Base-by-base conservation (phyloP, 2,329 filamentous ascomycete genomes). In the Aspergillus sp. region DNA sequence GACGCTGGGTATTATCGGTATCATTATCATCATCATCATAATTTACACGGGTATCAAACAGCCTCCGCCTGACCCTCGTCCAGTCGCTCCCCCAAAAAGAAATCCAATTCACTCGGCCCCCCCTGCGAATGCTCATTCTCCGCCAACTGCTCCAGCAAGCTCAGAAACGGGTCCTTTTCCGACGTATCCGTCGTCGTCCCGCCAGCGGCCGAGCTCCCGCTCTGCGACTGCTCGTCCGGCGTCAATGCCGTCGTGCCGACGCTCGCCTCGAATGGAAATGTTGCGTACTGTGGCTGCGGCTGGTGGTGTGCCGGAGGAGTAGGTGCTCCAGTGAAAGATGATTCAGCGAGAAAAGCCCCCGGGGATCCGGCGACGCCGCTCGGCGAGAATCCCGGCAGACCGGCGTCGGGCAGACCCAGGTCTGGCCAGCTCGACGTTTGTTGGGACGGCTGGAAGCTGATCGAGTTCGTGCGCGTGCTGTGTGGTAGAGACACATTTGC, bases 81-180 rank as follows among this genome's bases (percentile, higher is more conserved):
- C 32, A 60, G 45, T 26, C 54, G 54, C 42, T 59, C 80, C 3
- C 70, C 71, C 17, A 92, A 73, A 64, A 92, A 92, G 71, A 90
- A 92, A 67, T 93, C 89, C 62, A 94, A 73, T 65, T 93, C 89
- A 58, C 81, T 86, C 11, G 86, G 87, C 9, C 85, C 82, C 0
- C 86, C 88, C 47, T 82, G 67, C 7, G 63, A 67, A 52, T 88
- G 82, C 70, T 93, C 89, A 62, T 90, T 91, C 70, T 94, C 89
- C 0, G 89, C 89, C 53, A 94, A 77, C 71, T 94, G 89, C 67
- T 94, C 89, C 33, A 94, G 74, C 40, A 94, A 72, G 55, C 83
- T 88, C 38, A 94, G 71, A 65, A 95, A 94, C 0, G 89, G 89
- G 64, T 94, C 90, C 61, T 89, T 91, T 59, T 93, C 89, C 17